Percentiles rank a stretch among this genome's conserved stretches.
Conservation (phyloP, 805 yeast genomes). For the Ogataea henricii region DNA sequence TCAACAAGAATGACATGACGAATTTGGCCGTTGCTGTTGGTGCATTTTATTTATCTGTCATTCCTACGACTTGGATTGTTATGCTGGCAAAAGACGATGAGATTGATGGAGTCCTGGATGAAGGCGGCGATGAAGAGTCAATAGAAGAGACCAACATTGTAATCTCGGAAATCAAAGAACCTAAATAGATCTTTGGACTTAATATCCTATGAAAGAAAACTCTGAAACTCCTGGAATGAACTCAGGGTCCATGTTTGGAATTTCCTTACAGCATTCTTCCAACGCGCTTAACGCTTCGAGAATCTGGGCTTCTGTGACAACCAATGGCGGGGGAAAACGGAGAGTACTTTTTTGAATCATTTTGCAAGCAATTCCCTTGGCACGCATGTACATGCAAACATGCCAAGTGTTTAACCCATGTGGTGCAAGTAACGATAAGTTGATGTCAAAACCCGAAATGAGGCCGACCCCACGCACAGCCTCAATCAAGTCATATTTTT, state of each 20-base stretch:
- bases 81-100: conserved; percentile 1
- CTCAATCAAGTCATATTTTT: conserved; percentile 20
- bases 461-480: conserved; percentile 30
- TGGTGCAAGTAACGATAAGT: conserved; percentile 15
- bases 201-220: conserved; percentile 18
- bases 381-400: conserved; percentile 29
- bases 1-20: conserved; percentile 26
- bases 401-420: conserved; percentile 27
- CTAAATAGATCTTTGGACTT: too few relatives aligned
- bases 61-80: background rate
- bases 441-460: conserved; percentile 27
- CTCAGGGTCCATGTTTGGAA: conserved; percentile 13
- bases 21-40: conserved; percentile 31
- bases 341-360: conserved; percentile 28
- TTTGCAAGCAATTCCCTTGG: conserved; percentile 30
- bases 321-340: conserved; percentile 27
- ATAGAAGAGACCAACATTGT: background rate
- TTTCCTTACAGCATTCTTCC: conserved; percentile 22
- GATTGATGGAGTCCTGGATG: background rate
- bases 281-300: conserved; percentile 18
- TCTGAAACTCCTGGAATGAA: conserved; percentile 24
- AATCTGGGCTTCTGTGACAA: conserved; percentile 24
- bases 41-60: conserved; percentile 20
- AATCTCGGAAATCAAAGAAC: background rate
- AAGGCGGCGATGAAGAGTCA: background rate